Percentiles rank a stretch among this genome's conserved stretches.
These are phyloP conservation scores for Ganoderma resinaceum DNA, from an alignment of 1,284 basidiomycete genomes.

Conservation along the genomic window DNA sequence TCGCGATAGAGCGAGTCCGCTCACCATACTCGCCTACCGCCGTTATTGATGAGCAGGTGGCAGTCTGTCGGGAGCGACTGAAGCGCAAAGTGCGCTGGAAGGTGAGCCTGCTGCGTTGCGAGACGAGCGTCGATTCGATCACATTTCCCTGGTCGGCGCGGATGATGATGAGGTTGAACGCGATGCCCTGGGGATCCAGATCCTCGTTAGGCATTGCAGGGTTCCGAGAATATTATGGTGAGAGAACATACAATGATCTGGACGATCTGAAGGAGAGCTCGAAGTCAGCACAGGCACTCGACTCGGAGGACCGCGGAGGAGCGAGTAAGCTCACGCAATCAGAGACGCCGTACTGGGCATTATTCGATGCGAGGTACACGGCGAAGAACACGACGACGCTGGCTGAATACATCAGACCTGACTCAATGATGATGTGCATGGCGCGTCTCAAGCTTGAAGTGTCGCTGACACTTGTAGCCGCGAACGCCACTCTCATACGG, in stretches of 20 bases:
- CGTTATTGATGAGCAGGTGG: too few species aligned
- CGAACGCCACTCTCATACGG: background rate
- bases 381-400: constrained; percentile 9
- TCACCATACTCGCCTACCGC: too few species aligned
- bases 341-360: constrained; percentile 12
- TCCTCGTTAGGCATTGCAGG: background rate
- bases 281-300: background rate
- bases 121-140: background rate
- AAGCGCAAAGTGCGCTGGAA: too few species aligned
- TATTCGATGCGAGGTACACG: constrained; percentile 8
- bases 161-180: background rate
- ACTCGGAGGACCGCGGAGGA: background rate
- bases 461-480: background rate
- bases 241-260: constrained; percentile 12
- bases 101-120: background rate
- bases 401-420: constrained; percentile 16
- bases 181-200: background rate
- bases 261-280: background rate
- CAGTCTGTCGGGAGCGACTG: too few species aligned
- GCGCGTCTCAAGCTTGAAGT: background rate
- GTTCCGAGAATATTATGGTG: background rate
- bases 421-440: constrained; percentile 18
- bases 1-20: too few species aligned
- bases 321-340: constrained; percentile 5
- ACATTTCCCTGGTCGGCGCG: background rate